Evolutionary conservation across 2,329 filamentous ascomycete genomes (phyloP).

Genomic region (Colletotrichum sp.): DNA sequence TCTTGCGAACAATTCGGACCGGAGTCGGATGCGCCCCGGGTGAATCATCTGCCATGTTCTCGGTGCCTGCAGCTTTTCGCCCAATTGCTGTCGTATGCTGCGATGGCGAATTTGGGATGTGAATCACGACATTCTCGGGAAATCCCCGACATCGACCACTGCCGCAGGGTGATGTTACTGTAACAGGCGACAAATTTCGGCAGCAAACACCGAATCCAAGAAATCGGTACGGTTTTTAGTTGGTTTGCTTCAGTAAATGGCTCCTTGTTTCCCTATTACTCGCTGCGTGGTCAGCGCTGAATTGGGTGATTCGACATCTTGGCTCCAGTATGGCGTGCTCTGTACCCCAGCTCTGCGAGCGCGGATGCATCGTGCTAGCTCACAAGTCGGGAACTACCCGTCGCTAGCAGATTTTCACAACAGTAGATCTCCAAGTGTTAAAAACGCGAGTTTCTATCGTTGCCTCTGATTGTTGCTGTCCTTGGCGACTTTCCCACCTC

Average conservation of each 20-base stretch:
- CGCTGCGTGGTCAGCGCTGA: background rate
- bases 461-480: background rate
- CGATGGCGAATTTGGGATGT: background rate
- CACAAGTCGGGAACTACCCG: background rate
- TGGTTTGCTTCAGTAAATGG: background rate
- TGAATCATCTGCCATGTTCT: background rate
- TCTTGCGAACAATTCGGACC: background rate
- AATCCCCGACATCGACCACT: background rate
- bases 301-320: background rate
- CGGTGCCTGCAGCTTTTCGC: background rate
- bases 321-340: conserved; percentile 15
- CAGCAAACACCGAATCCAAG: background rate
- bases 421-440: too few species aligned
- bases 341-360: background rate
- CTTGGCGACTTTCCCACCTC: background rate
- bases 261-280: background rate
- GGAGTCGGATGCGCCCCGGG: background rate
- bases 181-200: background rate
- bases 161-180: background rate
- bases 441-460: background rate
- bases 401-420: background rate
- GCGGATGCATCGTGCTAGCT: background rate
- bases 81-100: background rate
- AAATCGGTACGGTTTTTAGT: background rate
- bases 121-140: conserved; percentile 13